A percentile compares a stretch with the other conserved stretches of the same genome.
These are phyloP conservation scores for Athelia sp. DNA, from an alignment of 1,284 basidiomycete genomes.

Conservation along the genomic window DNA sequence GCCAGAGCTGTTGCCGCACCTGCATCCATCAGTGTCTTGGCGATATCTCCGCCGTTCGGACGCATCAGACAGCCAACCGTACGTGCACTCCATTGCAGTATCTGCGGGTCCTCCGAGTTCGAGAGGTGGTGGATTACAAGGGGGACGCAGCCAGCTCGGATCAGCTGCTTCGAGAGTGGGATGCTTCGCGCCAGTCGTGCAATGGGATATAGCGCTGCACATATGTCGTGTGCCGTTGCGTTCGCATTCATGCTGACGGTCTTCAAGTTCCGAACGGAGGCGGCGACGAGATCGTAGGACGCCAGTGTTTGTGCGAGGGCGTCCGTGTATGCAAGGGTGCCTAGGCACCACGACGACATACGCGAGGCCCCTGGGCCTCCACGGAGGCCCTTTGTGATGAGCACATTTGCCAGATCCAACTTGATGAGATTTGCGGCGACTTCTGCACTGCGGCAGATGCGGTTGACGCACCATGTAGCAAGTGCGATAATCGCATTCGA, in stretches of 20 bases:
- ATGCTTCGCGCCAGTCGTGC: slow-evolving; percentile 20
- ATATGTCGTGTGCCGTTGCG: slow-evolving; percentile 8
- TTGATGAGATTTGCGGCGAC: slow-evolving; percentile 18
- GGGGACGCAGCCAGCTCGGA: slow-evolving; percentile 15
- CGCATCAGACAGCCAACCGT: slow-evolving; percentile 22
- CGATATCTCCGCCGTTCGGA: slow-evolving; percentile 20
- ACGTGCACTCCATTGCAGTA: slow-evolving; percentile 17
- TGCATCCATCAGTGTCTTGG: slow-evolving; percentile 17
- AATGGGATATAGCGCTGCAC: slow-evolving; percentile 16
- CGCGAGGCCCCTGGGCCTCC: slow-evolving; percentile 10
- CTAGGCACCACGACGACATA: slow-evolving; percentile 19
- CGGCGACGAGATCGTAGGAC: slow-evolving; percentile 10
- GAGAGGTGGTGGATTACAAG: slow-evolving; percentile 13
- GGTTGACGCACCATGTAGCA: slow-evolving; percentile 19
- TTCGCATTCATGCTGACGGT: slow-evolving; percentile 11
- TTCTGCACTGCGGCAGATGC: slow-evolving; percentile 18
- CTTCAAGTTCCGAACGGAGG: slow-evolving; percentile 14
- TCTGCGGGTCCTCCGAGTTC: slow-evolving; percentile 14
- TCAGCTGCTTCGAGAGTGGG: slow-evolving; percentile 18
- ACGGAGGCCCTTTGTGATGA: slow-evolving; percentile 13
- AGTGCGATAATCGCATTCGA: slow-evolving; percentile 16
- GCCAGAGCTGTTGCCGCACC: slow-evolving; percentile 20
- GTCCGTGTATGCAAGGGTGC: slow-evolving; percentile 17
- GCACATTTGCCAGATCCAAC: slow-evolving; percentile 14
- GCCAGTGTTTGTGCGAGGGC: slow-evolving; percentile 16